Evolutionary conservation across 2,329 filamentous ascomycete species (phyloP), one percentile per base, ranked within the genome.

Genomic region (Rhynchosporium secalis): DNA sequence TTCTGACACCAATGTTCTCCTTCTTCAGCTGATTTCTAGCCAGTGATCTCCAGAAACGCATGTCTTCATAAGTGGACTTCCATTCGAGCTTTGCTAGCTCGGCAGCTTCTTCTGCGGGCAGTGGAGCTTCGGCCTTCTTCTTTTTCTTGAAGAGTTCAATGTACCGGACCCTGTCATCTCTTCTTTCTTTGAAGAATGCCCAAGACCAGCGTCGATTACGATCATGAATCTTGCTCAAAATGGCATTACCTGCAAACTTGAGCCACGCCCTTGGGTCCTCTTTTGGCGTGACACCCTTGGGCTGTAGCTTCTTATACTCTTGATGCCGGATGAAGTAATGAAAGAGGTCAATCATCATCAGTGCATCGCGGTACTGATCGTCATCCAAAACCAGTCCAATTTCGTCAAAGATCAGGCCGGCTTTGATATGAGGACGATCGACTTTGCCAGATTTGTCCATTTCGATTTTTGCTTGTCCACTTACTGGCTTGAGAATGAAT

Each of bases 311-410:
- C 74, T 96, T 96, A 79, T 98, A 97, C 75, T 99, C 94, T 75
- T 98, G 95, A 69, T 99, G 95, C 38, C 94, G 88, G 70, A 97
- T 90, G 75, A 98, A 99, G 77, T 96, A 98, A 76, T 99, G 95
- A 79, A 99, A 99, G 2, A 98, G 81, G 74, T 99, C 95, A 1
- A 98, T 90, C 80, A 99, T 90, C 95, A 99, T 99, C 62, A 99
- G 79, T 4, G 89, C 92, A 77, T 99, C 95, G 36, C 96, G 90
- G 74, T 99, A 99, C 75, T 99, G 95, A 68, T 97, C 86, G 68
- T 99, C 94, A 69, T 99, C 96, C 38, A 99, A 83, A n/a, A 98
- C 91, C 66, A 99, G 88, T 56, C 96, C 95, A 62, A 99, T 93
- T 73, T 99, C 96, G 72, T 99, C 94, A 70, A 99, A 99, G 1